Base-by-base conservation (phyloP, 257 asterid species). In the Jacaranda mimosifolia region DNA sequence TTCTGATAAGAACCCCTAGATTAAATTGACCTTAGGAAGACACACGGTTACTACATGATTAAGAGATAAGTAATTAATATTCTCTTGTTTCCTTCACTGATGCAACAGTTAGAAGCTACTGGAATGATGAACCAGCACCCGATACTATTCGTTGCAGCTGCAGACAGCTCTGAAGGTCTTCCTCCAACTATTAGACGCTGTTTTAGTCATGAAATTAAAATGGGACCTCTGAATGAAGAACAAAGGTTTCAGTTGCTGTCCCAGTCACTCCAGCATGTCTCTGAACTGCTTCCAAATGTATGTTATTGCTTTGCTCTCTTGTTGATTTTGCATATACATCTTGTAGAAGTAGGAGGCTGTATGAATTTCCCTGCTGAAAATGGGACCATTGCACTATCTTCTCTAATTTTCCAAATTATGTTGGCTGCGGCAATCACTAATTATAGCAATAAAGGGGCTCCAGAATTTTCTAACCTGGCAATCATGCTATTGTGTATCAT, bases 151-250 rank as follows among this genome's bases (percentile, higher is more conserved):
- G 81, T 96, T 78, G 98, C 99, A 36, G 86, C 96, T 80, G 96
- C 94, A 59, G 97, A 93, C 73, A 86, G 80, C 81, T 79, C 91
- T 74, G 99, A 96, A 88, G 99, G 97, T 70, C 91, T 93, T 60
- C 96, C 97, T 81, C 93, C 94, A 77, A 78, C 87, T 56, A 90
- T 96, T 68, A 87, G 99, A 73, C 97, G 97, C 15, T 93, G 98
- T 79, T 96, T 93, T 82, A 96, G 94, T 80, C 99, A 91, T 87
- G 99, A 96, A 90, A 81, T 96, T 62, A 89, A 86, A 69, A 85
- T 96, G 87, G 94, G 86, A 66, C 85, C 93, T 42, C 88, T 93
- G 84, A 88, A 78, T 26, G 97, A 91, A 87, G 97, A 93, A 69
- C 98, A 96, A 83, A 88, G 97, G 79, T 83, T 63, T 66, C 89